phyloP scores from a whole-genome alignment of 495 filamentous ascomycete genomes.

The Daldinia childiae region DNA sequence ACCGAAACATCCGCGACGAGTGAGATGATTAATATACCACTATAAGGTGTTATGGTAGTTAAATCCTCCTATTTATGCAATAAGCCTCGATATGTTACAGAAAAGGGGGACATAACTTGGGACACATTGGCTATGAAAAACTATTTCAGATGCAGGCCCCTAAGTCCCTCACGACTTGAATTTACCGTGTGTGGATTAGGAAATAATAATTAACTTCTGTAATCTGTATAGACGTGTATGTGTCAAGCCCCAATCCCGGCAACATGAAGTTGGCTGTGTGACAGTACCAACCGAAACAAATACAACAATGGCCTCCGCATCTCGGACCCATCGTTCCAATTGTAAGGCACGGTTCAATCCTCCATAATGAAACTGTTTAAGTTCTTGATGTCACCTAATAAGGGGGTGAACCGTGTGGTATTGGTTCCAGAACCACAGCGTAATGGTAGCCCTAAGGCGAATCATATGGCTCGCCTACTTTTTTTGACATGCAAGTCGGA shows the following conservation, averaged over 20 bases:
- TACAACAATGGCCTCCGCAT: conserved; percentile 2
- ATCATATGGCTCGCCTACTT: conserved; percentile 19
- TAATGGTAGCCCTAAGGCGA: conserved; percentile 11
- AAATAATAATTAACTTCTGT: not conserved
- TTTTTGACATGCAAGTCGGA: conserved; percentile 29
- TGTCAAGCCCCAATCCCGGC: not conserved
- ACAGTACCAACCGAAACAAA: not conserved
- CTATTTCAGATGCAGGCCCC: not conserved
- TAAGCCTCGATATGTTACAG: not conserved
- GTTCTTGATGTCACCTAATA: conserved; percentile 18
- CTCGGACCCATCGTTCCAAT: conserved; percentile 2
- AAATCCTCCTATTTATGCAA: not conserved
- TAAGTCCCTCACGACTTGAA: not conserved
- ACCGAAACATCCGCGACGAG: not conserved
- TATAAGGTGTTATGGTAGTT: not conserved
- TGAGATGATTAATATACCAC: not conserved
- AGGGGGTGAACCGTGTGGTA: conserved; percentile 7
- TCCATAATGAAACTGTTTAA: conserved; percentile 25
- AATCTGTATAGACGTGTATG: not conserved
- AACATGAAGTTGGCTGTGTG: not conserved
- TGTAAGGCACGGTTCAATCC: conserved; percentile 5
- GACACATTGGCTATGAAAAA: not conserved
- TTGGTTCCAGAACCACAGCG: conserved; percentile 25
- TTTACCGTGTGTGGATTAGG: not conserved
- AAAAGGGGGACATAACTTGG: not conserved